Percentiles rank a stretch among this genome's conserved stretches.
These are phyloP conservation scores for Onygena corvina DNA, from an alignment of 2,329 filamentous ascomycete genomes.

Conservation along the genomic window DNA sequence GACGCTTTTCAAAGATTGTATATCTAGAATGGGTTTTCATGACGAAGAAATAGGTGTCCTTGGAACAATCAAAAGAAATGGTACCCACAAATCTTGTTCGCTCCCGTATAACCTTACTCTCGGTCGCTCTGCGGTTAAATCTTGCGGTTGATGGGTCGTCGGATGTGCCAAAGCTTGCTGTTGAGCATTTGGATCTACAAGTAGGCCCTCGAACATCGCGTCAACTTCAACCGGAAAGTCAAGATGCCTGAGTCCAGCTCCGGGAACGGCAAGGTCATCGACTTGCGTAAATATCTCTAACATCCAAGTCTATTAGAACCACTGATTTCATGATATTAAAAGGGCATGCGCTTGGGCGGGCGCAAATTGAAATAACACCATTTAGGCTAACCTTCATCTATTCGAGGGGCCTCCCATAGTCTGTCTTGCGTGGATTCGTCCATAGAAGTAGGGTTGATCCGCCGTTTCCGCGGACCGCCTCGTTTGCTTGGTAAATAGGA, in stretches of 20 bases:
- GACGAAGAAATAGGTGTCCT: neutral
- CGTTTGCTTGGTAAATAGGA: constrained; percentile 35
- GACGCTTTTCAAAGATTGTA: neutral
- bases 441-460: constrained; percentile 12
- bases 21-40: neutral
- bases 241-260: constrained; percentile 31
- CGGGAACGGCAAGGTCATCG: constrained; percentile 30
- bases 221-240: constrained; percentile 29
- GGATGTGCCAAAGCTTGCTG: constrained; percentile 21
- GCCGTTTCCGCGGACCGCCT: constrained; percentile 35
- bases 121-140: constrained; percentile 17
- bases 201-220: constrained; percentile 30
- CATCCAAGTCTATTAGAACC: neutral
- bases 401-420: constrained; percentile 11
- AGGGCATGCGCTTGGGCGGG: too few relatives aligned
- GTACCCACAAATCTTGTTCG: constrained; percentile 31
- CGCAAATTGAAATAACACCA: neutral
- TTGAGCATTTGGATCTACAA: constrained; percentile 19
- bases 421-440: constrained; percentile 5
- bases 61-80: neutral
- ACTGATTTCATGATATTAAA: too few relatives aligned
- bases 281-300: constrained; percentile 31
- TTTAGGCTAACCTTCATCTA: constrained; percentile 15
- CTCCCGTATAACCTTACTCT: constrained; percentile 31
- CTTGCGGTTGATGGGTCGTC: constrained; percentile 21